These are phyloP conservation scores for Alternaria gansuensis DNA, from an alignment of 2,329 filamentous ascomycete species.

Conservation along the genomic window DNA sequence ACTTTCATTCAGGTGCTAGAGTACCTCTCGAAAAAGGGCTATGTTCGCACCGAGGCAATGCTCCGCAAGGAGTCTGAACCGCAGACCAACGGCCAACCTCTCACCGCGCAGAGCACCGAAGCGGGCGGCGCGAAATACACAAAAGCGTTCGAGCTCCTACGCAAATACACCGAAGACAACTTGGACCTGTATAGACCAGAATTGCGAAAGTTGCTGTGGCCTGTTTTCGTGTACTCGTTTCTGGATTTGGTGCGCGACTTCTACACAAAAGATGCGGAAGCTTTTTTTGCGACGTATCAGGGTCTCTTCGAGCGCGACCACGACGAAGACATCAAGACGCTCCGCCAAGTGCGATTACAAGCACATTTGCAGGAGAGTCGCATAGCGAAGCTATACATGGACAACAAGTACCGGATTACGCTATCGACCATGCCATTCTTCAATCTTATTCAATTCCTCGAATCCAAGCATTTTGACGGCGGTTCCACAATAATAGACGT, in stretches of 20 bases:
- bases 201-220: conserved; percentile 87
- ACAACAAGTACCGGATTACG: conserved; percentile 88
- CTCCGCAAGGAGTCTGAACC: conserved; percentile 90
- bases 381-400: conserved; percentile 80
- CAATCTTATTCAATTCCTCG: conserved; percentile 85
- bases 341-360: conserved; percentile 78
- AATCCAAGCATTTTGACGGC: conserved; percentile 83
- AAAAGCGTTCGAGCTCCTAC: conserved; percentile 76
- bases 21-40: conserved; percentile 94
- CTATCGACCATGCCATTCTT: conserved; percentile 86
- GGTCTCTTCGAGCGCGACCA: conserved; percentile 78
- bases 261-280: conserved; percentile 74
- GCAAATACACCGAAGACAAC: conserved; percentile 87
- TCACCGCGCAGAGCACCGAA: conserved; percentile 71
- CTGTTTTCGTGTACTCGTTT: conserved; percentile 92
- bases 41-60: conserved; percentile 89
- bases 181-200: conserved; percentile 94
- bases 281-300: conserved; percentile 75
- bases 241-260: conserved; percentile 78
- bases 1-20: conserved; percentile 74
- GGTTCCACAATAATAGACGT: conserved; percentile 80
- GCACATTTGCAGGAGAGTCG: conserved; percentile 80
- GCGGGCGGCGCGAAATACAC: conserved; percentile 77
- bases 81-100: conserved; percentile 81
- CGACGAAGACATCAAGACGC: conserved; percentile 77